A percentile compares a stretch with the other conserved stretches of the same genome.
phyloP scores from a whole-genome alignment of 768 basidiomycete species.

The Naganishia friedmannii region DNA sequence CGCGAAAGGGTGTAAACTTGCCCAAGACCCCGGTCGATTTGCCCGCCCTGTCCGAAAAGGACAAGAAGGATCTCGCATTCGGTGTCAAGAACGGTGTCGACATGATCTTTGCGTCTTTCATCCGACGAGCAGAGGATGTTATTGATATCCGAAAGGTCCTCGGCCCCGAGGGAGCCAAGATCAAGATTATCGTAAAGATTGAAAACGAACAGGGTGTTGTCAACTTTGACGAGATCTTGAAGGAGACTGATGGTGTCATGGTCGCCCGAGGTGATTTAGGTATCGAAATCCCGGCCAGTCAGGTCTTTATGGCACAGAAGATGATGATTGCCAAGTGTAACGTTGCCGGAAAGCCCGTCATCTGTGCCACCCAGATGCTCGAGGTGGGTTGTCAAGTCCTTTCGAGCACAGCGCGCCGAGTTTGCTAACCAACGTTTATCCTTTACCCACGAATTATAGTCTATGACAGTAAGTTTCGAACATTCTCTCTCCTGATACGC shows the following conservation, averaged over 20 bases:
- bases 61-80: slow-evolving; percentile 89
- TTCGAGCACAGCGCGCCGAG: neutral
- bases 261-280: slow-evolving; percentile 98
- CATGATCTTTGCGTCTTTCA: slow-evolving; percentile 99
- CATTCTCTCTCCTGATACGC: neutral
- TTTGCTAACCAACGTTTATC: slow-evolving; percentile 21
- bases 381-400: slow-evolving; percentile 61
- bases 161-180: slow-evolving; percentile 87
- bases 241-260: slow-evolving; percentile 97
- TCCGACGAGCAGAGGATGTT: slow-evolving; percentile 91
- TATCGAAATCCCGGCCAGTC: slow-evolving; percentile 98
- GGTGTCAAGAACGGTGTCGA: slow-evolving; percentile 97
- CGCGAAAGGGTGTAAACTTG: slow-evolving; percentile 98
- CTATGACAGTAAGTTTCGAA: slow-evolving; percentile 76
- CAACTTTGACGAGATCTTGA: slow-evolving; percentile 98
- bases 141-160: slow-evolving; percentile 87
- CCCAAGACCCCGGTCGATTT: slow-evolving; percentile 97
- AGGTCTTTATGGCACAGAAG: slow-evolving; percentile 99
- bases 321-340: slow-evolving; percentile 99
- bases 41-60: slow-evolving; percentile 94
- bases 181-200: slow-evolving; percentile 99
- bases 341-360: slow-evolving; percentile 94
- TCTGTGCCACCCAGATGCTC: slow-evolving; percentile 99
- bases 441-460: slow-evolving; percentile 52
- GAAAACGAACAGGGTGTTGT: slow-evolving; percentile 98